A percentile compares a stretch with the other conserved stretches of the same genome.
phyloP scores from a whole-genome alignment of 257 asterid genomes.

The Parsonsia alboflavescens region DNA sequence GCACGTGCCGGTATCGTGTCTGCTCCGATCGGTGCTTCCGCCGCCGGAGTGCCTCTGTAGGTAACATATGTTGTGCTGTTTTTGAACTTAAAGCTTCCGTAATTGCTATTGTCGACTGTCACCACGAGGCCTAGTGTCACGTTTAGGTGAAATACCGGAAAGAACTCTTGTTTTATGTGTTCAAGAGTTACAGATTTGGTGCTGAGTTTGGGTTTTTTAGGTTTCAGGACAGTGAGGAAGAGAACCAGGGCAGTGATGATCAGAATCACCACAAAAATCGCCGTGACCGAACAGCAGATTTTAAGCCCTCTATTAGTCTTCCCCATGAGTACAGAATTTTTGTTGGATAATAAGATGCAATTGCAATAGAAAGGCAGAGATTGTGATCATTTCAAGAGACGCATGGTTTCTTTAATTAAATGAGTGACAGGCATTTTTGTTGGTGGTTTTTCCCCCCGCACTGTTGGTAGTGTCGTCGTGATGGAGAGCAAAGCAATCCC shows the following conservation, averaged over 20 bases:
- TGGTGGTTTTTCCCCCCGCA: too few species aligned
- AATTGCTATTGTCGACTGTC: constrained; percentile 41
- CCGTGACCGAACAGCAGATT: constrained; percentile 35
- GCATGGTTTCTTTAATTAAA: neutral
- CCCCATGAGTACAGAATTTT: neutral
- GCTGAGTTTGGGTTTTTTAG: constrained; percentile 44
- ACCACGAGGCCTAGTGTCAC: constrained; percentile 43
- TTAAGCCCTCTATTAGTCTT: constrained; percentile 24
- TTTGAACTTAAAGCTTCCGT: constrained; percentile 43
- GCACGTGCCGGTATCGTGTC: constrained; percentile 50
- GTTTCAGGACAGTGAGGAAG: constrained; percentile 40
- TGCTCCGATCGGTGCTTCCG: constrained; percentile 32
- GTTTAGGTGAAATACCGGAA: constrained; percentile 31
- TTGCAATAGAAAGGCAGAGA: neutral
- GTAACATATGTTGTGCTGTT: constrained; percentile 31
- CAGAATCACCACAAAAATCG: constrained; percentile 22
- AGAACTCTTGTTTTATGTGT: neutral
- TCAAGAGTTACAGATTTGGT: constrained; percentile 36
- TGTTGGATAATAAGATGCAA: neutral
- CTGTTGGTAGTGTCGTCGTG: neutral
- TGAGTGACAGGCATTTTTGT: neutral
- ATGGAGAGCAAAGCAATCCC: neutral
- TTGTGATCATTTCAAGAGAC: constrained; percentile 13
- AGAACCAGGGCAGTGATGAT: constrained; percentile 19
- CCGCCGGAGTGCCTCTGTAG: constrained; percentile 36